These are phyloP conservation scores for Silene latifolia DNA, from an alignment of 148 eudicot genomes.

Conservation along the genomic window DNA sequence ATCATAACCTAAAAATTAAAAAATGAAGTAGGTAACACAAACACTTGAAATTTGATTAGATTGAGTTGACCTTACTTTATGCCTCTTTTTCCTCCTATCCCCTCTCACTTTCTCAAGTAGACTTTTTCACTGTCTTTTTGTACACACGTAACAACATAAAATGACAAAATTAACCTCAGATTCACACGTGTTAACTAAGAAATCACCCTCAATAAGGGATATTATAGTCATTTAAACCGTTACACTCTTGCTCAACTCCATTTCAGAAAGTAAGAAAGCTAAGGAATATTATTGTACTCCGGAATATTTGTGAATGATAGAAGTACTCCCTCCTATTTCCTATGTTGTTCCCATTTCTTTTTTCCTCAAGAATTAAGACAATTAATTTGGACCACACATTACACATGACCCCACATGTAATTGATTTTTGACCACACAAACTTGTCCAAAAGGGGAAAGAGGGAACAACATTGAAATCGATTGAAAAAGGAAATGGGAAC, in stretches of 20 bases:
- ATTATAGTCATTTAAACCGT: neutral
- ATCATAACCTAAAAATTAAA: no score
- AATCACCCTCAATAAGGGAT: neutral
- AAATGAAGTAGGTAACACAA: no score
- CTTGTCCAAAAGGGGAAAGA: no score
- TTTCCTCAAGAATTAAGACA: no score
- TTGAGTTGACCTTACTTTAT: conserved; percentile 2
- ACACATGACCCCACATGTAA: no score
- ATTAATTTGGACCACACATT: no score
- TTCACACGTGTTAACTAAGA: neutral
- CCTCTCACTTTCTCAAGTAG: conserved; percentile 7
- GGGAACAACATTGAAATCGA: no score
- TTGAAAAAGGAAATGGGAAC: no score
- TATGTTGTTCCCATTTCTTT: no score
- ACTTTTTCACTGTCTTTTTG: neutral
- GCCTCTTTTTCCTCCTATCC: conserved; percentile 1
- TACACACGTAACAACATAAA: neutral
- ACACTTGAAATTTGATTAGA: neutral
- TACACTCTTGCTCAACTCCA: conserved; percentile 9
- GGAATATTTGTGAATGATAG: conserved; percentile 5
- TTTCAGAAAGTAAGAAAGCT: neutral
- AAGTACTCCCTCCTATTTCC: no score
- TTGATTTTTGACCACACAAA: no score
- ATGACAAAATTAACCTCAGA: neutral
- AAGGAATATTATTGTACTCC: neutral